Evolutionary conservation across 1,139 yeast species (phyloP).

Genomic region (Lodderomyces jiufengensis): DNA sequence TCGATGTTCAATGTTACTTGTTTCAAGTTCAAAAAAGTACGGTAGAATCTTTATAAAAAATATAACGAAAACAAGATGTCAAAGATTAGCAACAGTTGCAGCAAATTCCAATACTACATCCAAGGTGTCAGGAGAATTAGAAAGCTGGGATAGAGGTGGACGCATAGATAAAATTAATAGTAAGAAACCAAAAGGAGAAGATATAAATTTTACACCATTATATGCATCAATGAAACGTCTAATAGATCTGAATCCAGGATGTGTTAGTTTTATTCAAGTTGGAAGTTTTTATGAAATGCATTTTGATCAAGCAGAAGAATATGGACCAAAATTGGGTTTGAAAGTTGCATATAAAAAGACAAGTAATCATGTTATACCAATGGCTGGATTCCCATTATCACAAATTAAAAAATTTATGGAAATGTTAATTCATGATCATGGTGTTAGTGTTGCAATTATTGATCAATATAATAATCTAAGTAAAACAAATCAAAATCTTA

Average conservation of each 20-base stretch:
- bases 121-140: constrained; percentile 1
- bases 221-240: constrained; percentile 32
- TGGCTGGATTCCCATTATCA: constrained; percentile 86
- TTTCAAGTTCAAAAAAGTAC: too few relatives aligned
- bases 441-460: constrained; percentile 72
- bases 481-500: constrained; percentile 27
- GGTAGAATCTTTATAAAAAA: too few relatives aligned
- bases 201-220: constrained; percentile 27
- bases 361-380: constrained; percentile 53
- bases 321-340: constrained; percentile 69
- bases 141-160: constrained; percentile 44
- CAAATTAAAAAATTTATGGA: constrained; percentile 73
- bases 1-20: too few relatives aligned
- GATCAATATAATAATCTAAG: constrained; percentile 53
- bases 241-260: constrained; percentile 47
- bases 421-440: constrained; percentile 64
- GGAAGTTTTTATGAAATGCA: constrained; percentile 86
- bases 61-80: too few relatives aligned
- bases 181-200: background rate
- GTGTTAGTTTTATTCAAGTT: constrained; percentile 85
- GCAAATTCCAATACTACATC: background rate
- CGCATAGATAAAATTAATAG: constrained; percentile 21
- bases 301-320: constrained; percentile 78
- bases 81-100: too few relatives aligned
- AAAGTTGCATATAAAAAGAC: constrained; percentile 41